phyloP scores from a whole-genome alignment of 129 eudicot species.

The Centaurea solstitialis region DNA sequence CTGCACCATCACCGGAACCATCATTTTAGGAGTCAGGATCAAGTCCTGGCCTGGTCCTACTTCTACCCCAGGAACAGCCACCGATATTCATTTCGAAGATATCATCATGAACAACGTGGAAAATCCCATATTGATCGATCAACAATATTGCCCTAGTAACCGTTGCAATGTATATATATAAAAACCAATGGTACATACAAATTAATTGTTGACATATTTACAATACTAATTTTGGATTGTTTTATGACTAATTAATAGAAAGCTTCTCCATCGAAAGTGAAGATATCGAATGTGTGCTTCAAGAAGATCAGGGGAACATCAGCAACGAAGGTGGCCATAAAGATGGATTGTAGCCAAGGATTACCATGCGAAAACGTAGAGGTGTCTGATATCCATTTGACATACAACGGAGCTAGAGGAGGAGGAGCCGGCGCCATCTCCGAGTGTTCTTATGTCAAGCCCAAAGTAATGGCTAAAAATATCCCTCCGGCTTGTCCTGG shows the following conservation, averaged over 20 bases:
- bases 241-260: background rate
- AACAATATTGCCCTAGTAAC: constrained; percentile 49
- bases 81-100: constrained; percentile 50
- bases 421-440: constrained; percentile 37
- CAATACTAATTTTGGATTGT: background rate
- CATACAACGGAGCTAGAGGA: no score
- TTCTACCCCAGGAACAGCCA: background rate
- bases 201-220: no score
- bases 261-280: constrained; percentile 52
- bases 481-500: constrained; percentile 34
- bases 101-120: constrained; percentile 45
- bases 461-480: constrained; percentile 28
- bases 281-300: constrained; percentile 45
- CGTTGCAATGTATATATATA: constrained; percentile 34
- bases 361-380: constrained; percentile 48
- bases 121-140: constrained; percentile 63
- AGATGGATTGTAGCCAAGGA: constrained; percentile 42
- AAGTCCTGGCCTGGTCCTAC: constrained; percentile 43
- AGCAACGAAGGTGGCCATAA: constrained; percentile 30
- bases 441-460: constrained; percentile 39
- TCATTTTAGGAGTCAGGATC: constrained; percentile 42
- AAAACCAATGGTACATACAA: no score
- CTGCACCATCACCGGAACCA: constrained; percentile 42
- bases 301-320: constrained; percentile 50
- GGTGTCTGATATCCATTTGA: constrained; percentile 47